Evolutionary conservation across 371 early-diverging fungal genomes (phyloP).

Genomic region (Entomophthora muscae): DNA sequence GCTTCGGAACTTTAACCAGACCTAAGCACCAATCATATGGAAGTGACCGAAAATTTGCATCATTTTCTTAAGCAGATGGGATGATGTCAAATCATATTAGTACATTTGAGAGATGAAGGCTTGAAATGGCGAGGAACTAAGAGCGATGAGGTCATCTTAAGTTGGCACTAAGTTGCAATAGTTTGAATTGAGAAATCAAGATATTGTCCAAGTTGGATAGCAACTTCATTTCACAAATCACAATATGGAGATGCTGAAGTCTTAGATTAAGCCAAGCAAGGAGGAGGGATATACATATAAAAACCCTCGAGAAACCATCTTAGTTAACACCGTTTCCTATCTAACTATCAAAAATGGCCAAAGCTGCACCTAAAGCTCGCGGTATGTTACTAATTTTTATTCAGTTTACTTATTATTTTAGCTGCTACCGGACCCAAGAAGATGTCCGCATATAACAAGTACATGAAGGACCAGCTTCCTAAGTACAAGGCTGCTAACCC

Average conservation of each 20-base stretch:
- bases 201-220: neutral
- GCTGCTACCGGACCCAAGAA: constrained; percentile 16
- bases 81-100: neutral
- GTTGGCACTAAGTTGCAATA: neutral
- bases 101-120: neutral
- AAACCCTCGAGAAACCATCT: too few species aligned
- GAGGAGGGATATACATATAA: neutral
- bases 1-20: neutral
- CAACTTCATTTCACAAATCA: neutral
- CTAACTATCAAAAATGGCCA: neutral
- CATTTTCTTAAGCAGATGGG: neutral
- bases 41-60: neutral
- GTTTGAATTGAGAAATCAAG: neutral
- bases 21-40: neutral
- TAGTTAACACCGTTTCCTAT: neutral
- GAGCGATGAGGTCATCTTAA: neutral
- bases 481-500: constrained; percentile 38
- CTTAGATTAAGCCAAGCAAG: neutral
- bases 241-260: neutral
- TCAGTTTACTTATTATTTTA: neutral
- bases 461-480: constrained; percentile 48
- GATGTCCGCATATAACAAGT: constrained; percentile 43
- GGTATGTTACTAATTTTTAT: neutral
- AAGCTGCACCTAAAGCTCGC: neutral
- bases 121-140: neutral